Conservation (phyloP, 2,329 filamentous ascomycete species). For the Exophiala dermatitidis region DNA sequence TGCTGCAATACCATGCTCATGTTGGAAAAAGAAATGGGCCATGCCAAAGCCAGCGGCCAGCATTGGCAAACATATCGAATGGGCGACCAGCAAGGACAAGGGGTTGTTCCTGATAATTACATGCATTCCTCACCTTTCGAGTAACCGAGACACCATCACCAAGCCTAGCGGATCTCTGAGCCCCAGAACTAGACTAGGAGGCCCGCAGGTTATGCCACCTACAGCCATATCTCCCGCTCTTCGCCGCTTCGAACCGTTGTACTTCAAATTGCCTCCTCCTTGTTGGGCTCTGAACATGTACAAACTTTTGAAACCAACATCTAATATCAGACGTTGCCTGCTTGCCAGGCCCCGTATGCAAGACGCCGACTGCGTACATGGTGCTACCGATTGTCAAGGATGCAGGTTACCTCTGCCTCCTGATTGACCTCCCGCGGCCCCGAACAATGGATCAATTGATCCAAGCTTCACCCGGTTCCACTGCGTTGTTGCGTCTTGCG, state of each 20-base stretch:
- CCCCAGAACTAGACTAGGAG: background rate
- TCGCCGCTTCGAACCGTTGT: constrained; percentile 6
- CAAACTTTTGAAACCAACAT: too few species aligned
- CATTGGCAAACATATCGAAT: background rate
- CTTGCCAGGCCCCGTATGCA: constrained; percentile 1
- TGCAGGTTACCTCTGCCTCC: background rate
- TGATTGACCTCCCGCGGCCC: constrained; percentile 6
- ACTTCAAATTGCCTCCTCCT: constrained; percentile 9
- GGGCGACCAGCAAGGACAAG: background rate
- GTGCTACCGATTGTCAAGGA: background rate
- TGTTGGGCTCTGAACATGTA: background rate
- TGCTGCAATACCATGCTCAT: background rate
- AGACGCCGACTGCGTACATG: background rate
- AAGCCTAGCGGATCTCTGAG: constrained; percentile 13
- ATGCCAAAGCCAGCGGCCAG: background rate
- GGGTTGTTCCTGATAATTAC: background rate
- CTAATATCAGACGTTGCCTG: background rate
- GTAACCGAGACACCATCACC: constrained; percentile 8
- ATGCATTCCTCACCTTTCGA: background rate
- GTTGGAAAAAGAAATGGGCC: background rate
- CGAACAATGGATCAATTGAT: constrained; percentile 7
- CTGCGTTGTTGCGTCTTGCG: constrained; percentile 20
- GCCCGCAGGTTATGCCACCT: constrained; percentile 13
- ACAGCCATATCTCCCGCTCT: constrained; percentile 13
- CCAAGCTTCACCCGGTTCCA: constrained; percentile 5